phyloP scores from a whole-genome alignment of 2,329 filamentous ascomycete species.

The Apiospora malaysiana region DNA sequence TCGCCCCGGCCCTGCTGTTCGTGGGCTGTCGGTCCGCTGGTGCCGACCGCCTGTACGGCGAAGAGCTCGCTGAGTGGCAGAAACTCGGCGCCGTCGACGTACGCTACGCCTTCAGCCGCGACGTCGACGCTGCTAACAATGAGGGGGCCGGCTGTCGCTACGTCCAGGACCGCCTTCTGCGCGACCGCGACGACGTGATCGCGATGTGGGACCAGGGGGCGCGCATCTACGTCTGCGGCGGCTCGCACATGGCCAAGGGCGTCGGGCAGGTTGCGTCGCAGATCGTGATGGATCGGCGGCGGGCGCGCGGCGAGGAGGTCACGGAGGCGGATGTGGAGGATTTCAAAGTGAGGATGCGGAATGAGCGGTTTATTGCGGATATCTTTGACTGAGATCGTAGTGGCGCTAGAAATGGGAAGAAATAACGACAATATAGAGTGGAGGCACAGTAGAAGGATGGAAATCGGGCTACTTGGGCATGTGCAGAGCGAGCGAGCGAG shows the following conservation, averaged over 20 bases:
- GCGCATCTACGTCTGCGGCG: slow-evolving; percentile 63
- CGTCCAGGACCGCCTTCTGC: slow-evolving; percentile 34
- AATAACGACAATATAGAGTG: too few relatives aligned
- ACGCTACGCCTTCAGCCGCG: slow-evolving; percentile 53
- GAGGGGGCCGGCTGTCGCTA: slow-evolving; percentile 38
- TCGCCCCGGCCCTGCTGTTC: slow-evolving; percentile 56
- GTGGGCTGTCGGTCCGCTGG: slow-evolving; percentile 51
- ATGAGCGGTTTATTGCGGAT: slow-evolving; percentile 44
- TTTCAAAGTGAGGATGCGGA: slow-evolving; percentile 30
- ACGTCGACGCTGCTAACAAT: slow-evolving; percentile 41
- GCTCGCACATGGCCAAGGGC: slow-evolving; percentile 43
- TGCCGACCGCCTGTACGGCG: slow-evolving; percentile 50
- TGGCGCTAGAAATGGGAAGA: too few relatives aligned
- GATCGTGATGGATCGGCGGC: slow-evolving; percentile 35
- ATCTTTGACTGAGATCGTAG: slow-evolving; percentile 39
- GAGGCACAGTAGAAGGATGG: too few relatives aligned
- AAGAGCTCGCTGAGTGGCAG: slow-evolving; percentile 52
- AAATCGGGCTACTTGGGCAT: too few relatives aligned
- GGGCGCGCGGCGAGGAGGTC: slow-evolving; percentile 24
- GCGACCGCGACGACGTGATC: slow-evolving; percentile 27
- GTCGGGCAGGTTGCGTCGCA: slow-evolving; percentile 40
- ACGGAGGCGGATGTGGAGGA: slow-evolving; percentile 31
- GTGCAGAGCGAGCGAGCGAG: too few relatives aligned
- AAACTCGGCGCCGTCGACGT: slow-evolving; percentile 56
- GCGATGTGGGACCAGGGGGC: slow-evolving; percentile 37